Evolutionary conservation across 163 green algal genomes (phyloP).

Genomic region (Trebouxia gelatinosa): DNA sequence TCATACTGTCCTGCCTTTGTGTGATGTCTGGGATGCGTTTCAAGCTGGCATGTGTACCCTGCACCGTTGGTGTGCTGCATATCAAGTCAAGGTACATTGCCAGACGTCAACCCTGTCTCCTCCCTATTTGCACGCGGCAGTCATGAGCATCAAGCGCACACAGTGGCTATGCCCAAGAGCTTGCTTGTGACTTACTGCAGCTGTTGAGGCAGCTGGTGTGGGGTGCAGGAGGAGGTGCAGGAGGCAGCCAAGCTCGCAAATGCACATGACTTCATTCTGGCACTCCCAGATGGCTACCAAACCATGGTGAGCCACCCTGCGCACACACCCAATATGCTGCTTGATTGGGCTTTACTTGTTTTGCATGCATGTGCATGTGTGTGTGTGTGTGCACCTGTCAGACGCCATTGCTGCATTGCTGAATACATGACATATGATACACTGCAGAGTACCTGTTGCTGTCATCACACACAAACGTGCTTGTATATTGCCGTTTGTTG

Average conservation of each 20-base stretch:
- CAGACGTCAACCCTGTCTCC: too few relatives aligned
- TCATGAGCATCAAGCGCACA: too few relatives aligned
- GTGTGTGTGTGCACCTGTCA: not conserved
- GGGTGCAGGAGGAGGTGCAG: conserved; percentile 53
- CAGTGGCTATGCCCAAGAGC: too few relatives aligned
- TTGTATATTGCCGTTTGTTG: not conserved
- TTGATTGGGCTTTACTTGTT: not conserved
- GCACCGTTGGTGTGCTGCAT: too few relatives aligned
- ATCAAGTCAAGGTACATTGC: too few relatives aligned
- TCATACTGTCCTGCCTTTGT: too few relatives aligned
- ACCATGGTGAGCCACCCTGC: conserved; percentile 45
- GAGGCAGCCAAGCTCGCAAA: conserved; percentile 79
- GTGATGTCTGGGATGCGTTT: too few relatives aligned
- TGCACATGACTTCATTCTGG: conserved; percentile 87
- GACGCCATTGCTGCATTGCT: not conserved
- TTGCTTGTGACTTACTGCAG: too few relatives aligned
- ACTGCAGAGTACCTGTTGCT: not conserved
- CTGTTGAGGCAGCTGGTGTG: too few relatives aligned
- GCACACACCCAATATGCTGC: not conserved
- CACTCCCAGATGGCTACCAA: conserved; percentile 80
- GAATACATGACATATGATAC: not conserved
- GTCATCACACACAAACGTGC: not conserved
- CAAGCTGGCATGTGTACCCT: too few relatives aligned
- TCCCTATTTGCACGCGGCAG: too few relatives aligned
- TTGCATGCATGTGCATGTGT: not conserved